These are phyloP conservation scores for Podospora pseudocomata DNA, from an alignment of 495 filamentous ascomycete species.

Conservation along the genomic window DNA sequence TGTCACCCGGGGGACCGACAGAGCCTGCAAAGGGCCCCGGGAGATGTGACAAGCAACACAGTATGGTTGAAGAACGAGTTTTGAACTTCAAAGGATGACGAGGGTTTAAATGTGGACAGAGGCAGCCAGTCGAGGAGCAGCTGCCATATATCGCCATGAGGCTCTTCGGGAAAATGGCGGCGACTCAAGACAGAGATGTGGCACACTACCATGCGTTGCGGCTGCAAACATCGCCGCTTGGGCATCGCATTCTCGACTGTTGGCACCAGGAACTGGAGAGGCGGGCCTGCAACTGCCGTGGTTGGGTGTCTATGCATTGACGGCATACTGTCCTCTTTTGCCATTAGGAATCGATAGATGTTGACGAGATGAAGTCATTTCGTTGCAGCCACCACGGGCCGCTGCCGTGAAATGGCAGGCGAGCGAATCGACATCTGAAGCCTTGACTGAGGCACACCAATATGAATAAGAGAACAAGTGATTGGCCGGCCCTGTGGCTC, in stretches of 20 bases:
- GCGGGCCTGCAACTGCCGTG: not conserved
- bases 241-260: not conserved
- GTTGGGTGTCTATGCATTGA: conserved; percentile 6
- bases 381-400: not conserved
- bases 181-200: not conserved
- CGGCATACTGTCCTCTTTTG: not conserved
- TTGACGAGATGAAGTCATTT: not conserved
- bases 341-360: not conserved
- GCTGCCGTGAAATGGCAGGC: not conserved
- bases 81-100: not conserved
- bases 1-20: conserved; percentile 4
- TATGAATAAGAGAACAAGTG: not conserved
- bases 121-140: not conserved
- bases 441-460: not conserved
- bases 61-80: not conserved
- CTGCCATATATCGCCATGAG: conserved; percentile 4
- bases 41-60: not conserved
- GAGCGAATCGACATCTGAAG: not conserved
- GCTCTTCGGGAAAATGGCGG: not conserved
- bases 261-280: conserved; percentile 1
- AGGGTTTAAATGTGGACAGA: conserved; percentile 8
- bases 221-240: not conserved
- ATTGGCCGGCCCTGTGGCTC: not conserved
- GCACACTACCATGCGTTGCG: too few relatives aligned
- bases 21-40: not conserved